Conservation (phyloP, 2,329 filamentous ascomycete species). For the Ophiostoma piceae region DNA sequence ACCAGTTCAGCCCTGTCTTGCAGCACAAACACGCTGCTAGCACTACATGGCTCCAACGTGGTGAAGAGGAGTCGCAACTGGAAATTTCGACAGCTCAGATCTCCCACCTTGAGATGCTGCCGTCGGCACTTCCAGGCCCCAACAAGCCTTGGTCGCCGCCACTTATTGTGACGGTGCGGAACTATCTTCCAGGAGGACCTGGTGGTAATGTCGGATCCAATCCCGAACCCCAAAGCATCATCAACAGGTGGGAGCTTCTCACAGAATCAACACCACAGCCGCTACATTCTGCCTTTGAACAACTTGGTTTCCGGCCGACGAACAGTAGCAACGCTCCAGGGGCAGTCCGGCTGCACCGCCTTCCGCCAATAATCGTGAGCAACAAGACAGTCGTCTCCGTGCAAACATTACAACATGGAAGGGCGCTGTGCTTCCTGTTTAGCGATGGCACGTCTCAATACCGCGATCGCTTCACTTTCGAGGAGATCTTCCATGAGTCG, state of each 20-base stretch:
- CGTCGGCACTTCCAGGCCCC: conserved; percentile 54
- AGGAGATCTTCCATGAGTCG: conserved; percentile 58
- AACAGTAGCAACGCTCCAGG: conserved; percentile 26
- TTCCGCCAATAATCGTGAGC: conserved; percentile 58
- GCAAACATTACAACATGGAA: conserved; percentile 64
- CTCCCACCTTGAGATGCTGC: conserved; percentile 69
- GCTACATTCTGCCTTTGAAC: conserved; percentile 71
- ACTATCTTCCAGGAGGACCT: conserved; percentile 43
- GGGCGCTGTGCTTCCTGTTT: conserved; percentile 65
- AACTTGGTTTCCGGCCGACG: conserved; percentile 50
- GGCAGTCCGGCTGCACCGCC: conserved; percentile 50
- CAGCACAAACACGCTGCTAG: conserved; percentile 52
- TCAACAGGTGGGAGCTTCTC: conserved; percentile 79
- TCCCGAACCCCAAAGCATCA: conserved; percentile 63
- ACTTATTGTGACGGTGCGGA: conserved; percentile 68
- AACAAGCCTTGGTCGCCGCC: conserved; percentile 44
- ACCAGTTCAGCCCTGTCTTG: conserved; percentile 49
- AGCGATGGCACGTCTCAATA: conserved; percentile 79
- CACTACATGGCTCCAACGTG: conserved; percentile 52
- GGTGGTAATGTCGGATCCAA: conserved; percentile 34
- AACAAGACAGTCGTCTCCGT: conserved; percentile 68
- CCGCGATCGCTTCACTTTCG: conserved; percentile 69
- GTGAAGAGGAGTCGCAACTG: conserved; percentile 36
- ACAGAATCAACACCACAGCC: conserved; percentile 54
- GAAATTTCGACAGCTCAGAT: conserved; percentile 56